Evolutionary conservation across 805 yeast species (phyloP).

Genomic region (Spathaspora hagerdaliae): DNA sequence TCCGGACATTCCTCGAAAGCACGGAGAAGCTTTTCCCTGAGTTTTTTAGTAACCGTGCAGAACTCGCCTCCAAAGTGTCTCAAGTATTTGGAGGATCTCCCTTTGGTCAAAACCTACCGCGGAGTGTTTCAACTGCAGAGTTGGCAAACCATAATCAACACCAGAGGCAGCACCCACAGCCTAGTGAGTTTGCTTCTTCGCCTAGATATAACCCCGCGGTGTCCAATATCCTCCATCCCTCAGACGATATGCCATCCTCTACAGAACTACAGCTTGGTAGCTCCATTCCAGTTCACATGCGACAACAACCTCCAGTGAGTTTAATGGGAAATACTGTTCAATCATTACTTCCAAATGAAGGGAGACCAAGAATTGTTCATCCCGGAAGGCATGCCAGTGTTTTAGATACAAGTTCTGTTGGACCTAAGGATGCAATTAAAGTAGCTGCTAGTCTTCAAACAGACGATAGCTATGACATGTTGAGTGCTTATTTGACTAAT

Average conservation of each 20-base stretch:
- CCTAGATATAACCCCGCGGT: constrained; percentile 21
- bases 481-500: constrained; percentile 15
- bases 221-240: constrained; percentile 19
- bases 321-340: too few species aligned
- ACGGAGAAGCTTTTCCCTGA: constrained; percentile 16
- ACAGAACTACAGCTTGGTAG: too few species aligned
- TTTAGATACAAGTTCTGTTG: too few species aligned
- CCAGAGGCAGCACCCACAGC: not conserved
- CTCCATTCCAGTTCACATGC: too few species aligned
- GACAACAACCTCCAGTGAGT: too few species aligned
- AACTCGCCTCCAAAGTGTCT: constrained; percentile 3
- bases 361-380: too few species aligned
- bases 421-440: too few species aligned
- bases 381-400: too few species aligned
- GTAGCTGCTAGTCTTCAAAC: too few species aligned
- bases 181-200: constrained; percentile 3
- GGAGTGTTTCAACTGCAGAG: too few species aligned
- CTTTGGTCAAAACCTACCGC: not conserved
- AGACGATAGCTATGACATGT: constrained; percentile 6
- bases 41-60: constrained; percentile 7
- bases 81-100: constrained; percentile 10
- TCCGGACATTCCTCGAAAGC: constrained; percentile 14
- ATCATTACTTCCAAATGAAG: too few species aligned
- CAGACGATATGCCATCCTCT: constrained; percentile 1
- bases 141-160: not conserved